Evolutionary conservation across 2,329 filamentous ascomycete genomes (phyloP).

Genomic region (Talaromyces sp.): DNA sequence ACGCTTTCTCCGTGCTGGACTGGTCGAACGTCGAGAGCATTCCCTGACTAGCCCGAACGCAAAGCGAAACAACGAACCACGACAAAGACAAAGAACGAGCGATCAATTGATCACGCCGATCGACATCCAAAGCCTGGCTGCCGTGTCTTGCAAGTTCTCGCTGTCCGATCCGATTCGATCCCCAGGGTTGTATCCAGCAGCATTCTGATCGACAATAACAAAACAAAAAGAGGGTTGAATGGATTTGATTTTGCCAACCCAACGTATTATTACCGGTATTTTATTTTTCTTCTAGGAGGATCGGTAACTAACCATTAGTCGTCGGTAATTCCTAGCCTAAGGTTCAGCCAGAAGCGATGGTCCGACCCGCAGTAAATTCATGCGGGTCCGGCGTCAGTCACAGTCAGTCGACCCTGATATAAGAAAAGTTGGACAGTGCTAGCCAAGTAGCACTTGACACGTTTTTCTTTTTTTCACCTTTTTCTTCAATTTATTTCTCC

Average conservation of each 20-base stretch:
- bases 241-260: background rate
- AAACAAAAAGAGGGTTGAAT: background rate
- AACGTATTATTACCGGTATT: conserved; percentile 2
- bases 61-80: background rate
- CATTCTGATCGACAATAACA: background rate
- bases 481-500: background rate
- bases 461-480: conserved; percentile 13
- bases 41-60: background rate
- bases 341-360: background rate
- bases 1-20: background rate
- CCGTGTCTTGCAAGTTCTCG: background rate
- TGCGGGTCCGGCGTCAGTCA: background rate
- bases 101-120: background rate
- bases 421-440: background rate
- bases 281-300: background rate
- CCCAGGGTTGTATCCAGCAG: background rate
- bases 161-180: background rate
- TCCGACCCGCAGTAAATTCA: background rate
- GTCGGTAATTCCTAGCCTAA: background rate
- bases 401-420: background rate
- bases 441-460: conserved; percentile 15
- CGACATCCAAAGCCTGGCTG: background rate
- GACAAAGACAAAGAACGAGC: background rate
- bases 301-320: background rate
- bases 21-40: background rate